Base-by-base conservation (phyloP, 352 stramenopile genomes). In the Plasmopara muralis region DNA sequence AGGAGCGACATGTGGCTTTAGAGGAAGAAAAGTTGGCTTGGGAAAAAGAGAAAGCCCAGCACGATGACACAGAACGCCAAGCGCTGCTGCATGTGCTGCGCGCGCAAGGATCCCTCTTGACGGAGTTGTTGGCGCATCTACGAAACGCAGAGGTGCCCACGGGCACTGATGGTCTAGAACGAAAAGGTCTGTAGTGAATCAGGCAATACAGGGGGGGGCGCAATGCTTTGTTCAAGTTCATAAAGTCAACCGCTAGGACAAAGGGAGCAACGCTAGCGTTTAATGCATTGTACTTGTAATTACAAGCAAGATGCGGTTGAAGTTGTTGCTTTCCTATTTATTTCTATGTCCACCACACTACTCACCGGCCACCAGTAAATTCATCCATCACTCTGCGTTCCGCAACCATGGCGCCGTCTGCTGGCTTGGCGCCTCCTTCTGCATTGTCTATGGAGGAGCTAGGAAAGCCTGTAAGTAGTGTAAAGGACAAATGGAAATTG, bases 401-500 rank as follows among this genome's bases (percentile, higher is more conserved):
- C 51, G 55, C 60, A 70, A 15, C 60, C 43, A 77, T 78, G 73
- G 48, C 68, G 55, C 73, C 66, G 30, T 68, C 64, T 30, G 60
- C 57, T 2, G 44, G 33, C 44, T 42, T 50, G 57, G 29, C 50
- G 40, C 25, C 49, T 44, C 25, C 57, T 43, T 64, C 50, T 37
- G 60, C 61, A 30, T 53, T 70, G 53, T 68, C 74, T 61, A 58
- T 75, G 53, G 72, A 57, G 31, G 76, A 87, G 61, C 70, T 90
- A 14, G 72, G 79, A 55, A 77, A 90, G 48, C 80, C 84, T 33
- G 77, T 95, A 35, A 63, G 55, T 45, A 70, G 73, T 53, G 83
- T 96, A 10, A 62, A 95, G 52, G 85, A 99, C 64, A 99, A 99
- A 67, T 99, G 96, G 96, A 95, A 97, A 63, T 75, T 99, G 42